Percentiles rank a stretch among this genome's conserved stretches.
phyloP scores from a whole-genome alignment of 352 stramenopile species.

The Globisporangium nunn region DNA sequence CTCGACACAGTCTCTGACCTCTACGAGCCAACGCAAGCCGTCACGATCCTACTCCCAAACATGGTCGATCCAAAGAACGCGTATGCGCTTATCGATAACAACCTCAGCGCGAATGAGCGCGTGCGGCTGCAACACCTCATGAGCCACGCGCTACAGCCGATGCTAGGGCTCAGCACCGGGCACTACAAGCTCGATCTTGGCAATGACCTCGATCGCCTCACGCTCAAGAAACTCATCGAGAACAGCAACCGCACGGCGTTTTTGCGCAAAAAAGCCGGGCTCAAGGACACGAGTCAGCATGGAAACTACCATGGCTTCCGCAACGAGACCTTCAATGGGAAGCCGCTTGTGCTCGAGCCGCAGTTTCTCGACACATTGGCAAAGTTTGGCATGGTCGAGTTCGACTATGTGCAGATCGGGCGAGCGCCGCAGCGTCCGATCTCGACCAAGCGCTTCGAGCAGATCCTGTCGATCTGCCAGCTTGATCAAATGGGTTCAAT shows the following conservation, averaged over 20 bases:
- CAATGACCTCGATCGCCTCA: slow-evolving; percentile 57
- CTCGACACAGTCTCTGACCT: slow-evolving; percentile 59
- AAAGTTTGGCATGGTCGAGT: slow-evolving; percentile 65
- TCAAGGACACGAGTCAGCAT: slow-evolving; percentile 73
- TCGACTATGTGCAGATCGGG: slow-evolving; percentile 68
- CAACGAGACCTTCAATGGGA: slow-evolving; percentile 68
- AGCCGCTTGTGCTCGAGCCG: slow-evolving; percentile 41
- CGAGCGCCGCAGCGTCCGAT: slow-evolving; percentile 26
- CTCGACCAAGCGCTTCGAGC: slow-evolving; percentile 57
- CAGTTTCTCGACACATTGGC: slow-evolving; percentile 58
- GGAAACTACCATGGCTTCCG: slow-evolving; percentile 69
- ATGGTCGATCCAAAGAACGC: slow-evolving; percentile 67
- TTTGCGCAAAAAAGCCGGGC: slow-evolving; percentile 48
- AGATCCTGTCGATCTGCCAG: slow-evolving; percentile 55
- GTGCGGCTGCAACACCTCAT: slow-evolving; percentile 65
- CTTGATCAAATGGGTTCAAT: slow-evolving; percentile 35
- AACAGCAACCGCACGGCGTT: slow-evolving; percentile 75
- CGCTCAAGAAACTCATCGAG: slow-evolving; percentile 66
- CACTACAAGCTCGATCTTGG: slow-evolving; percentile 68
- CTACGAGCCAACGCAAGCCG: slow-evolving; percentile 53
- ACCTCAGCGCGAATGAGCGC: slow-evolving; percentile 37
- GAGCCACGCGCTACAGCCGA: slow-evolving; percentile 46
- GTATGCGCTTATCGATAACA: slow-evolving; percentile 55
- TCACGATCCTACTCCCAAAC: slow-evolving; percentile 58
- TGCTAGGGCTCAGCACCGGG: slow-evolving; percentile 50